phyloP scores from a whole-genome alignment of 225 moss, liverwort and hornwort species.

The Straminergon stramineum region DNA sequence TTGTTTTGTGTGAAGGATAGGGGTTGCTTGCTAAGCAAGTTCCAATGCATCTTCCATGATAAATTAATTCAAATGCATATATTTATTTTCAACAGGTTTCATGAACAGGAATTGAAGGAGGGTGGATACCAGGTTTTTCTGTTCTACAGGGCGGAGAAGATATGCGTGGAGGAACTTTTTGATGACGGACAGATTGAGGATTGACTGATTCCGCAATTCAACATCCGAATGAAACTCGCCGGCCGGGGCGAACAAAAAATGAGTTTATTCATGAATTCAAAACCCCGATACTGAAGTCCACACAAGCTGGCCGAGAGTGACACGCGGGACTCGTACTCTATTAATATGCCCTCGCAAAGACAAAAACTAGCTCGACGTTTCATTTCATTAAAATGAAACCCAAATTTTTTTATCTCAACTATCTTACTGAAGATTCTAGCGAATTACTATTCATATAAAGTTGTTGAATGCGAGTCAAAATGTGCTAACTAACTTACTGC shows the following conservation, averaged over 20 bases:
- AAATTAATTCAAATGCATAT: not conserved
- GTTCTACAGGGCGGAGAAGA: not conserved
- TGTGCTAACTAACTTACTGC: not conserved
- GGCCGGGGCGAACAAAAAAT: not conserved
- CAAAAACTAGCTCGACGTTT: not conserved
- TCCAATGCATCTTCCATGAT: not conserved
- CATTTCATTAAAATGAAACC: not conserved
- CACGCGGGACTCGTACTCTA: rapidly evolving
- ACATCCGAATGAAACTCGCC: too few relatives aligned
- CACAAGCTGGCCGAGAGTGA: not conserved
- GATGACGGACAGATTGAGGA: too few relatives aligned
- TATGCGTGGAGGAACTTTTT: too few relatives aligned
- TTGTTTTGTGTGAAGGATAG: not conserved
- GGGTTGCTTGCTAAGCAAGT: not conserved
- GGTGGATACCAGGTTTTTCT: too few relatives aligned
- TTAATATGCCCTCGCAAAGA: not conserved
- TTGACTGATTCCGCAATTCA: not conserved
- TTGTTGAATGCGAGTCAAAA: not conserved
- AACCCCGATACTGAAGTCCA: not conserved
- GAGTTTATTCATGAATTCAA: not conserved
- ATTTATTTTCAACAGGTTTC: not conserved
- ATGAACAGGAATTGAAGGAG: not conserved
- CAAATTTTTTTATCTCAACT: not conserved
- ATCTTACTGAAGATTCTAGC: too few relatives aligned
- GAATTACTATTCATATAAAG: not conserved